phyloP scores from a whole-genome alignment of 345 rosid species.

The Gossypium sturtianum region DNA sequence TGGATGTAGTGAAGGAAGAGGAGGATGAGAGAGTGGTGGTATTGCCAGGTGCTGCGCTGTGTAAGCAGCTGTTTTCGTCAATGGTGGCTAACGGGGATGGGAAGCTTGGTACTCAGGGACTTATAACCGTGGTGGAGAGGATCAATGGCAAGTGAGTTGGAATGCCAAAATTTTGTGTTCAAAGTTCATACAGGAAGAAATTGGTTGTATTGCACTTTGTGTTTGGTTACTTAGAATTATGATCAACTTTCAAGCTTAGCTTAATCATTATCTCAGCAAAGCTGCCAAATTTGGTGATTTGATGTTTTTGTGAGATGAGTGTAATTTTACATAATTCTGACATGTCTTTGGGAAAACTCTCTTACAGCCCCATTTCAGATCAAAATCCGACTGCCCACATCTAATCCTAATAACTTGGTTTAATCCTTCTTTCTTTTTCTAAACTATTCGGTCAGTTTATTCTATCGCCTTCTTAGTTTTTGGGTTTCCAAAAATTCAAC shows the following conservation, averaged over 20 bases:
- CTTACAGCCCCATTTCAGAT: neutral
- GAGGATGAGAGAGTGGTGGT: slow-evolving; percentile 35
- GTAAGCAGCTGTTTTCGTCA: slow-evolving; percentile 64
- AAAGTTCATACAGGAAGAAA: neutral
- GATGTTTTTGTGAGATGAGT: neutral
- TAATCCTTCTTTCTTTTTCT: too few species aligned
- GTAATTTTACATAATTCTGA: neutral
- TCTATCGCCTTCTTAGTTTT: too few species aligned
- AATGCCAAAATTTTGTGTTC: neutral
- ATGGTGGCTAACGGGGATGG: slow-evolving; percentile 88
- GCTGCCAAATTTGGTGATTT: neutral
- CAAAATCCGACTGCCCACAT: too few species aligned
- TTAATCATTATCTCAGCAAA: neutral
- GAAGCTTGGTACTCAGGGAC: slow-evolving; percentile 65
- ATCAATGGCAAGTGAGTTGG: slow-evolving; percentile 47
- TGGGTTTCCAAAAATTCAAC: too few species aligned
- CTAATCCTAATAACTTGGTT: too few species aligned
- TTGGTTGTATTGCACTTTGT: neutral
- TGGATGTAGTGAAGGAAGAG: slow-evolving; percentile 41
- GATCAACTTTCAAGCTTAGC: neutral
- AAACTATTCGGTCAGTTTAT: too few species aligned
- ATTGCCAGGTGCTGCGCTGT: slow-evolving; percentile 66
- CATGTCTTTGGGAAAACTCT: neutral
- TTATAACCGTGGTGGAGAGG: slow-evolving; percentile 63
- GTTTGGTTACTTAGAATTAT: neutral